Evolutionary conservation across 148 eudicot genomes (phyloP), one percentile per base, ranked within the genome.

Genomic region (Heliosperma pusillum): DNA sequence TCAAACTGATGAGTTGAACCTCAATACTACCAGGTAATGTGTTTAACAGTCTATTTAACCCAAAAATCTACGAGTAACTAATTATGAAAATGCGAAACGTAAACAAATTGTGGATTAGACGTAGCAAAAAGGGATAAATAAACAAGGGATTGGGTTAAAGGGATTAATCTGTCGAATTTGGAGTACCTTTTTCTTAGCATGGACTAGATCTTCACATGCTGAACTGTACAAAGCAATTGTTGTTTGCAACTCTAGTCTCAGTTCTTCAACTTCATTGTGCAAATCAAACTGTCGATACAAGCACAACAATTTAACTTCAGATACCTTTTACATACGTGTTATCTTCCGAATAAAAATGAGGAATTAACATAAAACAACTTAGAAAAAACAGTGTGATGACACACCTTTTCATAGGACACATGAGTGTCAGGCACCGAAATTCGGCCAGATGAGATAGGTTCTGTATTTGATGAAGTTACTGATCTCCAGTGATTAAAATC

Each of bases 191-290:
- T 80, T 86, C 55, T 86, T 91, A 33, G 93, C 84, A 82, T 82
- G 81, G 77, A 83, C 86, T 58, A 93, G 86, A 80, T 85, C 90
- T 65, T 84, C 84, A 81, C 96, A 87, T 59, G 93, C 91, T 80
- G 79, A 88, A 76, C 80, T 83, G 77, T 93, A 93, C 87, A 91
- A 77, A 62, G 83, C 74, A 56, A 84, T 63, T 45, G 98, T 86
- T 47, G 74, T 83, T 24, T 79, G 80, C 71, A 93, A 80, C 78
- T 93, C 96, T 33, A 83, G 72, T 5, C 89, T 85, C 80, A 93
- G 65, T 72, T 79, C 74, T 72, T 89, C 93, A 44, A 88, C 84
- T 76, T 91, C 91, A 71, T 80, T 83, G 79, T 85, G 81, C 82
- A 85, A 77, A 65, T 84, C 83, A 47, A 85, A 82, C 93, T 90